Conservation (phyloP, 2,329 filamentous ascomycete genomes). For the Clonostachys chloroleuca region DNA sequence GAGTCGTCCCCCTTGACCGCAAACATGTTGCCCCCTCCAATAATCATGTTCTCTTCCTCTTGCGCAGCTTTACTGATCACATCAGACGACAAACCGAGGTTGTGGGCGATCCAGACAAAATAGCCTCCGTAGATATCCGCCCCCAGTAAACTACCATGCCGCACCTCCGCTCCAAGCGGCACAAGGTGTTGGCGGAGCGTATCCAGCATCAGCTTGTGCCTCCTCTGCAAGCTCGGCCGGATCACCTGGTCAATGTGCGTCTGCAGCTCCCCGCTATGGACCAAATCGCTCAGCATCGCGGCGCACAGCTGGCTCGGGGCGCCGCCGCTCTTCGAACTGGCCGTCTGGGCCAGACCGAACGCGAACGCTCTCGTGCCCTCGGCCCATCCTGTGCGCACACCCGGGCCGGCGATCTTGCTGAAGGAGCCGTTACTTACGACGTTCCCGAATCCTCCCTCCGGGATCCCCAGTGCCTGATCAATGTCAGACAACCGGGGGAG, state of each 20-base stretch:
- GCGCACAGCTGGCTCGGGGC: constrained; percentile 52
- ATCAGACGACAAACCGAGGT: constrained; percentile 40
- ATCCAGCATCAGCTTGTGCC: constrained; percentile 46
- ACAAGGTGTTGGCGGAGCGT: constrained; percentile 56
- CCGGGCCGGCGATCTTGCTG: constrained; percentile 81
- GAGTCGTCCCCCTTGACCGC: constrained; percentile 56
- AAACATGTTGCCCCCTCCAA: constrained; percentile 68
- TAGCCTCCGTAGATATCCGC: constrained; percentile 68
- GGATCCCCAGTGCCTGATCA: constrained; percentile 61
- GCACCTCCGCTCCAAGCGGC: constrained; percentile 53
- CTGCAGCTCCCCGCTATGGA: constrained; percentile 37
- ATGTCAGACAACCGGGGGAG: constrained; percentile 78
- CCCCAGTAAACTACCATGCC: constrained; percentile 28
- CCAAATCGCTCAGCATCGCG: constrained; percentile 42
- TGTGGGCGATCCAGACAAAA: constrained; percentile 76
- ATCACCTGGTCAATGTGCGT: constrained; percentile 34
- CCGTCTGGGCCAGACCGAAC: constrained; percentile 46
- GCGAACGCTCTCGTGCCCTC: constrained; percentile 60
- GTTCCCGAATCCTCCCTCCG: constrained; percentile 61
- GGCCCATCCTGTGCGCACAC: constrained; percentile 82
- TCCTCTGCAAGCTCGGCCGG: constrained; percentile 36
- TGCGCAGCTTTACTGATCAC: constrained; percentile 53
- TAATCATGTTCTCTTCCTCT: constrained; percentile 59
- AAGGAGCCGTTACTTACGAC: constrained; percentile 84
- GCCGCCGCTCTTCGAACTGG: constrained; percentile 51